Percentiles rank a stretch among this genome's conserved stretches.
Evolutionary conservation across 2,329 filamentous ascomycete species (phyloP).

Genomic region (Exophiala sp.): DNA sequence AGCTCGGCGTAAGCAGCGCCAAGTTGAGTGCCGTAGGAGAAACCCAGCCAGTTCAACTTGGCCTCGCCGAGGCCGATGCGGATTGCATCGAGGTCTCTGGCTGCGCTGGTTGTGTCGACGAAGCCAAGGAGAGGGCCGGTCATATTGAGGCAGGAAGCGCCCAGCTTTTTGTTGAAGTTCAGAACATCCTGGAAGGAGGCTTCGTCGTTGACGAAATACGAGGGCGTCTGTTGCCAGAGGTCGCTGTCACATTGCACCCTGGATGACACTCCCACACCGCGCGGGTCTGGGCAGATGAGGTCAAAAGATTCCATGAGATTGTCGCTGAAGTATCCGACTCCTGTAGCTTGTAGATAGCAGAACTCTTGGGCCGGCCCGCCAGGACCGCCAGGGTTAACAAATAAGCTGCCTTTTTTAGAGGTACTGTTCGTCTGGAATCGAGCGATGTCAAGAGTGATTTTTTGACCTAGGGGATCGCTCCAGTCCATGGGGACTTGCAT

Average conservation of each 20-base stretch:
- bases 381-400: slow-evolving; percentile 37
- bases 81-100: slow-evolving; percentile 37
- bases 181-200: slow-evolving; percentile 33
- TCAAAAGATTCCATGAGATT: slow-evolving; percentile 37
- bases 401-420: slow-evolving; percentile 32
- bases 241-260: slow-evolving; percentile 39
- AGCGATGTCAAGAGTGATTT: slow-evolving; percentile 32
- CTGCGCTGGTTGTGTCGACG: slow-evolving; percentile 41
- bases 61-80: slow-evolving; percentile 36
- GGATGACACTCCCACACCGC: slow-evolving; percentile 43
- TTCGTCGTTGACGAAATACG: slow-evolving; percentile 28
- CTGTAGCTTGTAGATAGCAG: not conserved
- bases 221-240: slow-evolving; percentile 35
- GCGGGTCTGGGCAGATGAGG: slow-evolving; percentile 44
- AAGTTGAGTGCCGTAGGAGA: slow-evolving; percentile 47
- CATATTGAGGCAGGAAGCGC: slow-evolving; percentile 38
- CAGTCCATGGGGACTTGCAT: slow-evolving; percentile 35
- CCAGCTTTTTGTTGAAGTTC: slow-evolving; percentile 39
- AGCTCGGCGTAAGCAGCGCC: slow-evolving; percentile 45
- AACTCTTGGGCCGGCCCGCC: slow-evolving; percentile 29
- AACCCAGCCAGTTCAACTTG: slow-evolving; percentile 41
- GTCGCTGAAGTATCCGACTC: slow-evolving; percentile 27
- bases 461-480: slow-evolving; percentile 29
- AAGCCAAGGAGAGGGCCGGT: slow-evolving; percentile 42
- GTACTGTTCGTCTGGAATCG: slow-evolving; percentile 25